phyloP scores from a whole-genome alignment of 768 basidiomycete genomes.

The Lactarius hatsudake region DNA sequence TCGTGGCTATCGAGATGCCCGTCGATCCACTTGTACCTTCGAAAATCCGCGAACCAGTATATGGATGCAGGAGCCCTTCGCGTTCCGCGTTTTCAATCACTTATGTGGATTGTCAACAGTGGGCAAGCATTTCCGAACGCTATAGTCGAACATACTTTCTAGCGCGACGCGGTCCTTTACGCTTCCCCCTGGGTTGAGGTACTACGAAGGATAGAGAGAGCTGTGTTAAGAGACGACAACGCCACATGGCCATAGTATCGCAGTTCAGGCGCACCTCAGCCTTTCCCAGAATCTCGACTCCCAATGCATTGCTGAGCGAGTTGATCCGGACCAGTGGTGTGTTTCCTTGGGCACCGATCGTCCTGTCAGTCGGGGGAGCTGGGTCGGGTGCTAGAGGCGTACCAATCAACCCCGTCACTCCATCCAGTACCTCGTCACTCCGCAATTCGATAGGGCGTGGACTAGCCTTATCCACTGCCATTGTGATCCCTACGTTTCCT shows the following conservation, averaged over 20 bases:
- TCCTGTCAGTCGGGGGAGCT: neutral
- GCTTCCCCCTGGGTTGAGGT: constrained; percentile 94
- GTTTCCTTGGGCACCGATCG: constrained; percentile 58
- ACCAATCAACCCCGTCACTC: constrained; percentile 88
- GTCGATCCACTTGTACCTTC: constrained; percentile 97
- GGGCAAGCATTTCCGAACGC: neutral
- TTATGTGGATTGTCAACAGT: constrained; percentile 34
- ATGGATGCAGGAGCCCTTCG: constrained; percentile 73
- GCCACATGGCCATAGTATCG: neutral
- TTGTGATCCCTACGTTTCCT: constrained; percentile 49
- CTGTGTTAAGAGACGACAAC: neutral
- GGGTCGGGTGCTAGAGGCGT: constrained; percentile 26
- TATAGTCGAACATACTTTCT: constrained; percentile 55
- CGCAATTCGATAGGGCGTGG: constrained; percentile 66
- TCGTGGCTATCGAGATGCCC: constrained; percentile 93
- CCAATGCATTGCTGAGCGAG: constrained; percentile 85
- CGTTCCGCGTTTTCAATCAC: constrained; percentile 95
- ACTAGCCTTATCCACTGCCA: constrained; percentile 33
- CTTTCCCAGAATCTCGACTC: constrained; percentile 93
- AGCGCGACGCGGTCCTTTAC: constrained; percentile 98
- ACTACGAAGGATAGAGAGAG: constrained; percentile 46
- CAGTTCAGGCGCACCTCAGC: constrained; percentile 62
- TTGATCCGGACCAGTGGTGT: constrained; percentile 91
- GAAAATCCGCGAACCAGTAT: constrained; percentile 90
- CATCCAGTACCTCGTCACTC: constrained; percentile 74